A percentile compares a stretch with the other conserved stretches of the same genome.
Conservation (phyloP, 495 filamentous ascomycete genomes). For the Halenospora varia region DNA sequence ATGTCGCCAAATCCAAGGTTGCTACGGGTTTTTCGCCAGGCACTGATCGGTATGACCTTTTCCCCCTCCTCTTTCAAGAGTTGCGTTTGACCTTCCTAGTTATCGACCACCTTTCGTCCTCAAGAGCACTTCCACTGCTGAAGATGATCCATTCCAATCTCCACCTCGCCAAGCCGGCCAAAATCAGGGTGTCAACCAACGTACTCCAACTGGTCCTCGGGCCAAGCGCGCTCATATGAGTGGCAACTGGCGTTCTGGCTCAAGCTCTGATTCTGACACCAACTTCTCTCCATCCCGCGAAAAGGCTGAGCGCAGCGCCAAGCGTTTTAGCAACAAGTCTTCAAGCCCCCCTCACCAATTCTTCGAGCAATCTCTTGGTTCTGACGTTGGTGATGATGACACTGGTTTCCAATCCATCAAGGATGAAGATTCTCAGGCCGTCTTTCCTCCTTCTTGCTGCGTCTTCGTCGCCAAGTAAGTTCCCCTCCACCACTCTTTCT, state of each 20-base stretch:
- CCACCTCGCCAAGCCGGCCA: not conserved
- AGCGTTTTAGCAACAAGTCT: constrained; percentile 1
- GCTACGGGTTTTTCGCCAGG: constrained; percentile 3
- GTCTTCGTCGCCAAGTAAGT: constrained; percentile 66
- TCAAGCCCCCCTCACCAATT: no score
- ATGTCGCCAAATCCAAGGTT: not conserved
- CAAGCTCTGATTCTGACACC: constrained; percentile 6
- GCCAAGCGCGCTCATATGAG: constrained; percentile 13
- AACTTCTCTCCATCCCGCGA: constrained; percentile 2
- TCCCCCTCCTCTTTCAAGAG: not conserved
- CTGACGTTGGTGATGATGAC: not conserved
- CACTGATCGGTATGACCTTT: constrained; percentile 7
- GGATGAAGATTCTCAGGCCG: constrained; percentile 50
- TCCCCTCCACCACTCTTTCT: not conserved
- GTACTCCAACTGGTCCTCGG: constrained; percentile 7
- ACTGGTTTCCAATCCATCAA: constrained; percentile 19
- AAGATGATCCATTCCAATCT: constrained; percentile 18
- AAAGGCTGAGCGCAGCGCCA: not conserved
- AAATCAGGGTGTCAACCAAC: not conserved
- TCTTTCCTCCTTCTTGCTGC: constrained; percentile 51
- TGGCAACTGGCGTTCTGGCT: constrained; percentile 22
- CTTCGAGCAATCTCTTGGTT: not conserved
- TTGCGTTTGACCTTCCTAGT: not conserved
- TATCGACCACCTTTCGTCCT: constrained; percentile 12
- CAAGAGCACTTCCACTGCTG: not conserved